Base-by-base conservation (phyloP, 2,329 filamentous ascomycete species). In the Metarhizium guizhouense region DNA sequence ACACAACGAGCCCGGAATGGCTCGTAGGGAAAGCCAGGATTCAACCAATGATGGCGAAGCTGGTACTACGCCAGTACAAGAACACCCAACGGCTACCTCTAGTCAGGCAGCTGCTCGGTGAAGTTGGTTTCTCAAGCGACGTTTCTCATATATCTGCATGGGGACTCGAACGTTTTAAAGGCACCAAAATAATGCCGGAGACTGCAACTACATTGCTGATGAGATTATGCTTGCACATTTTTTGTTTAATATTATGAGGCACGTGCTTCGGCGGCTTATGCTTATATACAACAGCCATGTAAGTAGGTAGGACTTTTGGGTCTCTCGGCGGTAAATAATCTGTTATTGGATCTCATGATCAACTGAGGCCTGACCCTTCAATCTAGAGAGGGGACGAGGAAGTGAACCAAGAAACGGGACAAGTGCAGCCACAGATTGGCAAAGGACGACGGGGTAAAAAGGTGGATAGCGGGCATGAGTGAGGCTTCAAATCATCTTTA, bases 1-100 rank as follows among this genome's bases (percentile, higher is more conserved):
- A 56, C 75, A 78, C 51, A 76, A 78, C 51, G 81, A 83, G 48
- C 64, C 71, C 0, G 75, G 72, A 1, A 59, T 75, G 38, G 67
- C 75, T 60, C 70, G 76, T 47, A 74, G 76, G 30, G 76, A 74
- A 6, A 82, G 79, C 57, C 74, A 79, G 53, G 79, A 81, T 58
- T 65, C 64, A 14, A 63, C 55, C 29, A 72, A 70, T 58, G 75
- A 73, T 53, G 68, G 63, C 55, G 74, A 76, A 47, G 65, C 67
- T n/a, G 62, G 68, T 47, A 61, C 63, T 16, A 65, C 65, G 4
- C 71, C 74, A 34, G 64, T 65, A 16, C 68, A 75, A 49, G 72
- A 77, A 58, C 65, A 63, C 30, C 55, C 61, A 6, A 59, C 55
- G 43, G 52, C 57, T 32, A 60, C 63, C 38, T 52, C 63, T 36